These are phyloP conservation scores for Paramecium sonneborni DNA, from an alignment of 73 alveolate species.

Conservation along the genomic window DNA sequence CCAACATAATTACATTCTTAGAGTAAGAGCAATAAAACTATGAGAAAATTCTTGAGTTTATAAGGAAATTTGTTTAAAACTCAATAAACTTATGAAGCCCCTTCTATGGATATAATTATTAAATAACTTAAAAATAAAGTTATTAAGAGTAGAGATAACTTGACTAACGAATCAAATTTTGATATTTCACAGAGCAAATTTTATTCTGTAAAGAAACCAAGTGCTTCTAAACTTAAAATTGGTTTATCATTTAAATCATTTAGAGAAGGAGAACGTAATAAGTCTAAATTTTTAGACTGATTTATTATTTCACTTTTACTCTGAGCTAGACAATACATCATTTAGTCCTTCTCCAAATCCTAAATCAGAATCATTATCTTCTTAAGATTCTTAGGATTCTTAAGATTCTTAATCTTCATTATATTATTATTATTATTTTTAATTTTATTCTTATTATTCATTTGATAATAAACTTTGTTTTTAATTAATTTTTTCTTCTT, in stretches of 20 bases:
- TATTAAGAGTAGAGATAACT: not conserved
- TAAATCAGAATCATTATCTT: not conserved
- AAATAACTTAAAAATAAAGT: not conserved
- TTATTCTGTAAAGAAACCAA: not conserved
- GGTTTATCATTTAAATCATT: not conserved
- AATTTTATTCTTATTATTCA: not conserved
- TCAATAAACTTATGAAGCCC: not conserved
- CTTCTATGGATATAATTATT: not conserved
- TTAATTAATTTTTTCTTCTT: not conserved
- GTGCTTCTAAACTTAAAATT: not conserved
- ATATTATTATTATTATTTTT: not conserved
- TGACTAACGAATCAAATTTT: not conserved
- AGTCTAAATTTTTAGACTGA: not conserved
- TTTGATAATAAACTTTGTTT: not conserved
- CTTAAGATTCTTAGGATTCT: not conserved
- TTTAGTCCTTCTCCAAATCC: not conserved
- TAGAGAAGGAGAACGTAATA: not conserved
- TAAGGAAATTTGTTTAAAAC: not conserved
- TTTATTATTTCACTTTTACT: not conserved
- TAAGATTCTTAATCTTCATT: not conserved
- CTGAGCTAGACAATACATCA: not conserved
- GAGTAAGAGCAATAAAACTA: not conserved
- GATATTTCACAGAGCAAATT: not conserved
- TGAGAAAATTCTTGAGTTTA: not conserved
- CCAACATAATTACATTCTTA: not conserved